Conservation (phyloP, 805 yeast genomes). For the Debaryomyces hansenii region DNA sequence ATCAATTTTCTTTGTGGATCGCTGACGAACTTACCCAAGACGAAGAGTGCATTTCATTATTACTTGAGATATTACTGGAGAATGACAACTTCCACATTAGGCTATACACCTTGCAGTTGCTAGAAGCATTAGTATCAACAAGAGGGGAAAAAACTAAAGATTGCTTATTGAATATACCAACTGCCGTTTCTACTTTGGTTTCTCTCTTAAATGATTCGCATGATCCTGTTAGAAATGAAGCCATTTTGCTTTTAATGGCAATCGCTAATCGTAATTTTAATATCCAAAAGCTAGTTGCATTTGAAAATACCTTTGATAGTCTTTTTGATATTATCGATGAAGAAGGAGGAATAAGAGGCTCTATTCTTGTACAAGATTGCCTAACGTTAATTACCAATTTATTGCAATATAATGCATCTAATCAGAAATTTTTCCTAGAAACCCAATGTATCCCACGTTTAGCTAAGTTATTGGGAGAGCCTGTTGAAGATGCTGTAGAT, state of each 20-base stretch:
- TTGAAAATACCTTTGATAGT: constrained; percentile 86
- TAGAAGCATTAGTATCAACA: constrained; percentile 79
- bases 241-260: constrained; percentile 79
- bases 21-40: constrained; percentile 86
- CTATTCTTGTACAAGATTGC: constrained; percentile 89
- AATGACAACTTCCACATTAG: constrained; percentile 71
- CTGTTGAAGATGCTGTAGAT: constrained; percentile 44
- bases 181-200: constrained; percentile 78
- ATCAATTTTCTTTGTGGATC: constrained; percentile 90
- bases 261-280: constrained; percentile 79
- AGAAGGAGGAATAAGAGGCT: constrained; percentile 89
- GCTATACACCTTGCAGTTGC: constrained; percentile 77
- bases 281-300: constrained; percentile 90
- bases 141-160: constrained; percentile 76
- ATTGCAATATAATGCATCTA: constrained; percentile 79
- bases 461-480: constrained; percentile 62
- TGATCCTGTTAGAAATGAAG: constrained; percentile 89
- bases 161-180: constrained; percentile 67
- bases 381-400: constrained; percentile 71
- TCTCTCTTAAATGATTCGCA: constrained; percentile 44
- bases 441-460: constrained; percentile 74
- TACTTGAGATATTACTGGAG: constrained; percentile 46
- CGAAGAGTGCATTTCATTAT: constrained; percentile 23
- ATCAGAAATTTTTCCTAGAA: constrained; percentile 86
- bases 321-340: constrained; percentile 76